These are phyloP conservation scores for Ceratocystis cacaofunesta DNA, from an alignment of 2,329 filamentous ascomycete species.

Conservation along the genomic window DNA sequence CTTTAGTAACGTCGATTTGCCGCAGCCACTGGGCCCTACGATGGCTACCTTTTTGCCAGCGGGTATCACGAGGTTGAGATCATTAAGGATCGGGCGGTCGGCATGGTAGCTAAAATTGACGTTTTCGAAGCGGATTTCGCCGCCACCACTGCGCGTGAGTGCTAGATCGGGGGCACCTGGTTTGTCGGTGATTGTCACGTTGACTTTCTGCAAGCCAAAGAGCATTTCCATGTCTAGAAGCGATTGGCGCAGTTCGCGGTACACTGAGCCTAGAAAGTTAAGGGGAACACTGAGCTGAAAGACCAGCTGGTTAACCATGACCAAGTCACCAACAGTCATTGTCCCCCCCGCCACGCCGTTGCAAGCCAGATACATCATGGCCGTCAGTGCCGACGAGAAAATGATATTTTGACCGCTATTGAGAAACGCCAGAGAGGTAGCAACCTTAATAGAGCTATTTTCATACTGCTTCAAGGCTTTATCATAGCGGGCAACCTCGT, in stretches of 20 bases:
- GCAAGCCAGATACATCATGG: slow-evolving; percentile 96
- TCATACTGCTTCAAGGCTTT: slow-evolving; percentile 75
- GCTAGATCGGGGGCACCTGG: slow-evolving; percentile 57
- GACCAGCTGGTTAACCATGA: slow-evolving; percentile 97
- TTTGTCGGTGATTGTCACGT: slow-evolving; percentile 68
- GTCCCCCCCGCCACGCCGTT: slow-evolving; percentile 69
- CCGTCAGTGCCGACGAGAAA: slow-evolving; percentile 82
- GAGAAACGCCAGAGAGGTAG: slow-evolving; percentile 79
- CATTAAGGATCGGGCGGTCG: slow-evolving; percentile 72
- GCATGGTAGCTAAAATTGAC: slow-evolving; percentile 86
- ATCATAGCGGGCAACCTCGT: slow-evolving; percentile 83
- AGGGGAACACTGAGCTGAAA: slow-evolving; percentile 94
- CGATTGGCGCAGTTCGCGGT: slow-evolving; percentile 86
- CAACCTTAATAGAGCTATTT: slow-evolving; percentile 89
- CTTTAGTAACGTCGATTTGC: slow-evolving; percentile 84
- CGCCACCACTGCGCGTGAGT: slow-evolving; percentile 56
- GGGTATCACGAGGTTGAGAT: slow-evolving; percentile 76
- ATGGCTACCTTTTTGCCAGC: slow-evolving; percentile 93
- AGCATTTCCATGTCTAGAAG: slow-evolving; percentile 96
- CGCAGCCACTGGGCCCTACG: slow-evolving; percentile 87
- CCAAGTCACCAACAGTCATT: slow-evolving; percentile 84
- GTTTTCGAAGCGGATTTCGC: slow-evolving; percentile 87
- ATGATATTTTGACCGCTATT: slow-evolving; percentile 96
- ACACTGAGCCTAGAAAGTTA: slow-evolving; percentile 96
- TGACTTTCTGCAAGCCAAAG: slow-evolving; percentile 94